These are phyloP conservation scores for Ogataea angusta DNA, from an alignment of 805 yeast species.

Conservation along the genomic window DNA sequence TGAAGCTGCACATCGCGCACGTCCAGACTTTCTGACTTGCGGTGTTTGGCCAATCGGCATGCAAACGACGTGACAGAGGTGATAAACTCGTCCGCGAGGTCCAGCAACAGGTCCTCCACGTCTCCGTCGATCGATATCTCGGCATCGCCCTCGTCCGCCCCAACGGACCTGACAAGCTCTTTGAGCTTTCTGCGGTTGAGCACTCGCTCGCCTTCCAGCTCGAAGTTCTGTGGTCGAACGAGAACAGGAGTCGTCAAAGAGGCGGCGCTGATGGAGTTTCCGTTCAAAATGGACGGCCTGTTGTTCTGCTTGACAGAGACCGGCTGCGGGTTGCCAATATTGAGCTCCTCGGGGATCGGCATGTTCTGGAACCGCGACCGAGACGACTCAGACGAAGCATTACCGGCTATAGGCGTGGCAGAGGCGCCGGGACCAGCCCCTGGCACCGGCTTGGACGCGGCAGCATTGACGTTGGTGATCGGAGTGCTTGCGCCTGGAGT, in stretches of 20 bases:
- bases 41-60: constrained; percentile 90
- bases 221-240: constrained; percentile 75
- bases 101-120: constrained; percentile 85
- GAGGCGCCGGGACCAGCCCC: constrained; percentile 17
- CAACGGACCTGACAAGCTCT: constrained; percentile 80
- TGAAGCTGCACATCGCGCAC: constrained; percentile 89
- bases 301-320: constrained; percentile 56
- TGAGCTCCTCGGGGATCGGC: constrained; percentile 67
- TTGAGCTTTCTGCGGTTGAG: constrained; percentile 84
- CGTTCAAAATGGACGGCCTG: constrained; percentile 83
- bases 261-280: constrained; percentile 70
- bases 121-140: constrained; percentile 92
- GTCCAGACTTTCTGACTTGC: constrained; percentile 84
- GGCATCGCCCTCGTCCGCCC: constrained; percentile 86
- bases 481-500: constrained; percentile 31
- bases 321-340: constrained; percentile 63
- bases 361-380: constrained; percentile 61
- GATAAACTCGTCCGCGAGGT: constrained; percentile 94
- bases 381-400: constrained; percentile 32
- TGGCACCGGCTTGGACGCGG: constrained; percentile 34
- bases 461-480: constrained; percentile 47
- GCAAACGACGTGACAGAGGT: constrained; percentile 89
- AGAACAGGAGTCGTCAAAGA: constrained; percentile 74
- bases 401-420: constrained; percentile 12
- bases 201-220: constrained; percentile 76